Evolutionary conservation across 2,329 filamentous ascomycete genomes (phyloP).

Genomic region (Exophiala bonariae): DNA sequence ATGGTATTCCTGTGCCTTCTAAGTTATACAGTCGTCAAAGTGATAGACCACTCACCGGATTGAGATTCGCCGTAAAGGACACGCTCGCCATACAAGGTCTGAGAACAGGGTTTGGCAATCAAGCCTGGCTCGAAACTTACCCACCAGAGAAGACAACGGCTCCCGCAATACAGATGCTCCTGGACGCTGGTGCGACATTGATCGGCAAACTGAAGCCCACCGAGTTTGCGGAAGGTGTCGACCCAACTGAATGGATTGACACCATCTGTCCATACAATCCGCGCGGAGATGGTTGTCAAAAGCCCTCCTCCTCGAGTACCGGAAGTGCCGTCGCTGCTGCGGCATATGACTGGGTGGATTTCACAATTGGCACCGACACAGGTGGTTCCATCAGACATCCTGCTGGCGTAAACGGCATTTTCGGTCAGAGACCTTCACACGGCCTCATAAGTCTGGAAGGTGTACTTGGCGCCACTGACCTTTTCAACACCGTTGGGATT

Average conservation of each 20-base stretch:
- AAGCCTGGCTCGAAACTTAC: slow-evolving; percentile 20
- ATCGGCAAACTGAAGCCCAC: slow-evolving; percentile 24
- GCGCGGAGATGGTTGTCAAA: slow-evolving; percentile 38
- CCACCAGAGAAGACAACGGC: slow-evolving; percentile 17
- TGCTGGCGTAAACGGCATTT: slow-evolving; percentile 43
- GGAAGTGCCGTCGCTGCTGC: slow-evolving; percentile 31
- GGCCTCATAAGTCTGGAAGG: slow-evolving; percentile 47
- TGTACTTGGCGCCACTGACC: slow-evolving; percentile 42
- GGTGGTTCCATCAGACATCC: slow-evolving; percentile 50
- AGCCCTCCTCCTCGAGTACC: slow-evolving; percentile 29
- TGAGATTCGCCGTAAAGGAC: slow-evolving; percentile 26
- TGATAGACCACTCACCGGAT: slow-evolving; percentile 17
- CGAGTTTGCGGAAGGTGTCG: slow-evolving; percentile 24
- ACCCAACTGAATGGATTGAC: slow-evolving; percentile 33
- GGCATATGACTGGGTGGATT: slow-evolving; percentile 37
- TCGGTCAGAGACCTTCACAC: slow-evolving; percentile 49
- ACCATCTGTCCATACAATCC: slow-evolving; percentile 41
- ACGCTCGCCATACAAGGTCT: slow-evolving; percentile 22
- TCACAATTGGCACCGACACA: slow-evolving; percentile 32
- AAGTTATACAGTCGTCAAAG: slow-evolving; percentile 8
- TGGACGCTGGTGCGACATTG: slow-evolving; percentile 24
- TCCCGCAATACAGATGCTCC: slow-evolving; percentile 20
- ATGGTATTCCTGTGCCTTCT: slow-evolving; percentile 19
- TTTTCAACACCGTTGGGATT: slow-evolving; percentile 33
- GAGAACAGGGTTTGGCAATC: slow-evolving; percentile 20